Evolutionary conservation across 1,284 basidiomycete species (phyloP), one percentile per base, ranked within the genome.

Genomic region (Phellopilus nigrolimitatus): DNA sequence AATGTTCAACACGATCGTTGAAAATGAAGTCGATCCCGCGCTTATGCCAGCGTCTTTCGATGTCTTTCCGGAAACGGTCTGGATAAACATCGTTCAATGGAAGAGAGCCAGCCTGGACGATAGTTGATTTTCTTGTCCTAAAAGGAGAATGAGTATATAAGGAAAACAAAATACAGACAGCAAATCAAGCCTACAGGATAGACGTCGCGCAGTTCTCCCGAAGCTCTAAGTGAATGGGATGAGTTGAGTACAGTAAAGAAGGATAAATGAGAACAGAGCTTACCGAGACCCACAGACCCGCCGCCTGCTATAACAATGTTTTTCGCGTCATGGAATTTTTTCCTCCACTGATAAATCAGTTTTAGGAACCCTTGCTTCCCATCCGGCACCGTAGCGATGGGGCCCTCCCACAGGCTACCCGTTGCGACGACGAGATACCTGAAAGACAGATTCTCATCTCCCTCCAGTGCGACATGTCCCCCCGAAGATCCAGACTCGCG

Each of bases 61-160:
- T 61, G 17, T 66, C 67, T n/a, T 69, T 70, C 38, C 85, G 75
- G 65, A 76, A 78, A 54, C 74, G 75, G 19, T 70, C 64, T 0
- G 82, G 75, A 59, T 88, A 88, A 0, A 71, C 62, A 0, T 66
- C 58, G 59, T 84, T 88, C 43, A 88, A 67, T 7, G 86, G 74
- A 15, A 68, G 63, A 0, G 59, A 55, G 21, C 71, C 69, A 25
- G 73, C 71, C 17, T 88, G 84, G 1, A 84, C 74, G 43, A 88
- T 73, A 3, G 83, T 86, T n/a, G n/a, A 88, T 73, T 53, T 74
- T 72, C 64, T 79, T 84, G 17, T 69, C 61, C 76, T 84, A 60
- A 13, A 40, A 48, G 33, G n/a, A 27, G 44, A 17, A 15, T 25
- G 15, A 43, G 30, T 22, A n/a, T 8, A 25, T 40, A 8, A 25